These are phyloP conservation scores for Oehlia diaphana DNA, from an alignment of 192 early-diverging fungal species.

Conservation along the genomic window DNA sequence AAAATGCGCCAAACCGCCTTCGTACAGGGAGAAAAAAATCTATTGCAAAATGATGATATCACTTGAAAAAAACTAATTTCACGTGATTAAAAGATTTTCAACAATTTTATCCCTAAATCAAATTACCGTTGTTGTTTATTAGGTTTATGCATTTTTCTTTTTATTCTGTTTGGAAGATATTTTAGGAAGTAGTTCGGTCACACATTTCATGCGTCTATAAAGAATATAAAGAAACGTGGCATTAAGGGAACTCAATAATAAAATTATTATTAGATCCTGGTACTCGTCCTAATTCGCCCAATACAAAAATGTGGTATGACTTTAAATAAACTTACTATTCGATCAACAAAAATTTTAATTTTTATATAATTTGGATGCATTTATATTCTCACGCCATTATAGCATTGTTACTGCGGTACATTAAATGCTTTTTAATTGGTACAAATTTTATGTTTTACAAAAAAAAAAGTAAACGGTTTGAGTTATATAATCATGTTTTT, in stretches of 20 bases:
- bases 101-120: background rate
- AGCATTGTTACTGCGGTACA: background rate
- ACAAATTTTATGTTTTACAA: background rate
- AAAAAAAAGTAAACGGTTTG: background rate
- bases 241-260: background rate
- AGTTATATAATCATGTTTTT: no score
- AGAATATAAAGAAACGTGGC: background rate
- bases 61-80: background rate
- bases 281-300: background rate
- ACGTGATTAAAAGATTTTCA: background rate
- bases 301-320: background rate
- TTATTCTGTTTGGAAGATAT: background rate
- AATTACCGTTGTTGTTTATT: background rate
- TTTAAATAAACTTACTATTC: background rate
- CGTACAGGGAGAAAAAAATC: background rate
- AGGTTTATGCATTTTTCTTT: no score
- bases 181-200: background rate
- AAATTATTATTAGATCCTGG: background rate
- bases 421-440: background rate
- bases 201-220: background rate
- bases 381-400: background rate
- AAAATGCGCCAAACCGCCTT: background rate
- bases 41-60: background rate
- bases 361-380: background rate
- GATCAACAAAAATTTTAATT: background rate